A percentile compares a stretch with the other conserved stretches of the same genome.
Conservation (phyloP, 257 asterid species). For the Eucommia ulmoides region DNA sequence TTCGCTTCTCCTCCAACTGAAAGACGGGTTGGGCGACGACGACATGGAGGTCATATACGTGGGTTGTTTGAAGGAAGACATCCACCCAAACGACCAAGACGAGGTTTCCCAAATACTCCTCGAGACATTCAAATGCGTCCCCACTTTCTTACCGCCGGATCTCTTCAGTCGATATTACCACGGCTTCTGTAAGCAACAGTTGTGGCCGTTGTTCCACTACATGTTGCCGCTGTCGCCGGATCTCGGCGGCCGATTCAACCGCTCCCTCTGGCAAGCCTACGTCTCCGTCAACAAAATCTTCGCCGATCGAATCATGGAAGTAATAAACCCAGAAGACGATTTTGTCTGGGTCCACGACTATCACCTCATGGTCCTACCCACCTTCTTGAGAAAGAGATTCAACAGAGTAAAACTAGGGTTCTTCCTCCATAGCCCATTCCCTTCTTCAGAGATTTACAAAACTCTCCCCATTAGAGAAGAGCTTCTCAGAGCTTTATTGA, state of each 20-base stretch:
- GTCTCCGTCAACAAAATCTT: conserved; percentile 84
- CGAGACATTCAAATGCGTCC: conserved; percentile 68
- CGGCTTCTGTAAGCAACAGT: conserved; percentile 77
- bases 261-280: conserved; percentile 76
- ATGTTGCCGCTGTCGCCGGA: conserved; percentile 83
- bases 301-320: conserved; percentile 88
- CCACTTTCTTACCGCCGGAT: conserved; percentile 73
- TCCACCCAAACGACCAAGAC: conserved; percentile 75
- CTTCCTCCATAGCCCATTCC: conserved; percentile 79
- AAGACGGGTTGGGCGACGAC: conserved; percentile 62
- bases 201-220: conserved; percentile 86
- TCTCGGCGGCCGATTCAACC: conserved; percentile 72
- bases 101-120: conserved; percentile 76
- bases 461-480: conserved; percentile 78
- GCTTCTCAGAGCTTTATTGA: conserved; percentile 55
- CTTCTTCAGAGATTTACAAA: conserved; percentile 73
- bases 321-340: conserved; percentile 82
- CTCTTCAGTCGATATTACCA: conserved; percentile 55
- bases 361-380: conserved; percentile 76
- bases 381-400: conserved; percentile 83
- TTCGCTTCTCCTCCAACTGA: conserved; percentile 62
- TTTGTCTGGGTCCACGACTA: conserved; percentile 85
- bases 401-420: conserved; percentile 81
- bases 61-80: conserved; percentile 79
- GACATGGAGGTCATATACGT: conserved; percentile 67